Base-by-base conservation (phyloP, 805 yeast species). In the Cyberlindnera veronae region DNA sequence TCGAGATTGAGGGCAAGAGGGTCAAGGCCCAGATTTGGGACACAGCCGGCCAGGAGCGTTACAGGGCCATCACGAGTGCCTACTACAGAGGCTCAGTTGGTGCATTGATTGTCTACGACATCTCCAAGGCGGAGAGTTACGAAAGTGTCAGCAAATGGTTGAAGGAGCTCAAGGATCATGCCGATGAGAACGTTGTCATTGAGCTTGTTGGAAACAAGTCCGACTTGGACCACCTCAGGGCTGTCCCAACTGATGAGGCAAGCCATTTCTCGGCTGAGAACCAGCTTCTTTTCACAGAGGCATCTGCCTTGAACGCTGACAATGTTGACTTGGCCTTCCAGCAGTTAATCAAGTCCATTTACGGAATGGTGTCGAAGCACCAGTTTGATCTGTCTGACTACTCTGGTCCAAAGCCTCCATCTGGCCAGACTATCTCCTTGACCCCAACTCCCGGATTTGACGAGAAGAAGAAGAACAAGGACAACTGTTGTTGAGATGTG, bases 71-170 rank as follows among this genome's bases (percentile, higher is more conserved):
- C 63, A 93, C 99, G 23, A 81, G 93, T 42, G 98, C 98, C 6
- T 91, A 91, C 68, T 91, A 91, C 64, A 77, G 99, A 61, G 99
- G 98, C 30, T 98, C 99, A 1, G 96, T 90, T 39, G 99, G 99
- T 45, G 98, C 98, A 4, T 74, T 91, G 56, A 84, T 91, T 43
- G 95, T 91, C 49, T 91, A 91, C 66, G 99, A 91, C 68, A 91
- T 91, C 57, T 79, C 96, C 45, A 91, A 91, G 70, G 77, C 90
- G 12, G 89, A 83, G 58, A 76, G 88, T 38, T 89, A 88, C 64
- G 95, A 85, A 61, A 78, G 81, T 49, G 89, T 90, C 46, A 76
- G 83, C 31, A 83, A 88, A 62, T 90, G 96, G 93, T 66, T 93
- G 66, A 81, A 90, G 65, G 91, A 91, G 68, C 74, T 93, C 71